Percentiles rank a stretch among this genome's conserved stretches.
phyloP scores from a whole-genome alignment of 2,329 filamentous ascomycete species.

The Fusarium duplospermum region DNA sequence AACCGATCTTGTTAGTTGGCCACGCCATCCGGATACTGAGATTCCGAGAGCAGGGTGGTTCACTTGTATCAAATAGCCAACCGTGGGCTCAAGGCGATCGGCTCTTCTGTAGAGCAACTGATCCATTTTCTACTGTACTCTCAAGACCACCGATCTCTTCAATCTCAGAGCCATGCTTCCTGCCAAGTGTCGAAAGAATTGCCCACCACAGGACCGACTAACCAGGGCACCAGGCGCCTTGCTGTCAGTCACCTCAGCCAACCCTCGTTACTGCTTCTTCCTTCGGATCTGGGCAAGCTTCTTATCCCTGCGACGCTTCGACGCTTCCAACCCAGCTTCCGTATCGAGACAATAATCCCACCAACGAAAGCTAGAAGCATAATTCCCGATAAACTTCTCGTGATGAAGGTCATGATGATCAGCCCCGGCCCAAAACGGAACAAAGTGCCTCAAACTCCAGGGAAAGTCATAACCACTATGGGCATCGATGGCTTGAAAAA shows the following conservation, averaged over 20 bases:
- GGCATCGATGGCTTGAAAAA: constrained; percentile 97
- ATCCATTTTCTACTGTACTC: neutral
- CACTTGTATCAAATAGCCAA: neutral
- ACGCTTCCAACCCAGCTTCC: constrained; percentile 88
- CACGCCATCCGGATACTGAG: neutral
- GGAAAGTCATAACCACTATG: constrained; percentile 99
- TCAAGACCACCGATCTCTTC: neutral
- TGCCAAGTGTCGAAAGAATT: neutral
- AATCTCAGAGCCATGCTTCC: neutral
- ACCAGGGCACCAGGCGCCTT: neutral
- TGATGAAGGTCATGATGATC: constrained; percentile 98
- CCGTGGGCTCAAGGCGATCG: neutral
- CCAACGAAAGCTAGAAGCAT: constrained; percentile 97
- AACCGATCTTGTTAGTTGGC: neutral
- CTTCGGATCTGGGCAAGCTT: constrained; percentile 74
- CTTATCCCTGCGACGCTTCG: constrained; percentile 83
- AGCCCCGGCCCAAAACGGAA: constrained; percentile 98
- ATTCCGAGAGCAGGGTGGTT: neutral
- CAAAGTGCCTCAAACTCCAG: constrained; percentile 93
- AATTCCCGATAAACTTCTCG: constrained; percentile 99
- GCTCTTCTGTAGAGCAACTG: neutral
- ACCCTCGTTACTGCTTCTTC: constrained; percentile 73
- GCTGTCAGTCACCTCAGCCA: neutral
- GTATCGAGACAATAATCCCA: constrained; percentile 97
- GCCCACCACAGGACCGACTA: neutral